A percentile compares a stretch with the other conserved stretches of the same genome.
Evolutionary conservation across 225 moss, liverwort and hornwort genomes (phyloP).

Genomic region (Neckera pumila): DNA sequence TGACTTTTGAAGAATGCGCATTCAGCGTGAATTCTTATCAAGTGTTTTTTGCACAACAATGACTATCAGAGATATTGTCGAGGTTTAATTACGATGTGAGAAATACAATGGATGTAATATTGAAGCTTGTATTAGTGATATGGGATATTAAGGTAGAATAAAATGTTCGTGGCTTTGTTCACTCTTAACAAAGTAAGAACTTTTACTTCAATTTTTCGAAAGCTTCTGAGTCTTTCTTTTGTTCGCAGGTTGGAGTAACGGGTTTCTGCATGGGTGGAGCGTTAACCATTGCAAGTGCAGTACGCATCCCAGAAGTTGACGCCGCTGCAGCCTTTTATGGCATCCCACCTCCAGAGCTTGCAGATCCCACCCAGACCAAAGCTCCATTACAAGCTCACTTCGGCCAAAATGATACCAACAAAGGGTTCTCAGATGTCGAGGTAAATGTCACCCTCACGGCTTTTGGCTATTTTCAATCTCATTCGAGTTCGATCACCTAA

Average conservation of each 20-base stretch:
- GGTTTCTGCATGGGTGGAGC: slow-evolving; percentile 97
- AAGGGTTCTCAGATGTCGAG: slow-evolving; percentile 67
- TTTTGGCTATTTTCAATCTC: not conserved
- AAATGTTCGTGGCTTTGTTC: not conserved
- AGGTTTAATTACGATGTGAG: not conserved
- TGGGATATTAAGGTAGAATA: no score
- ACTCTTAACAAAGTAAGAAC: not conserved
- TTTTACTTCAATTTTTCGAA: not conserved
- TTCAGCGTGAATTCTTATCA: not conserved
- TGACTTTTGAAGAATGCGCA: not conserved
- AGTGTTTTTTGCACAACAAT: not conserved
- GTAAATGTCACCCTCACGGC: slow-evolving; percentile 5
- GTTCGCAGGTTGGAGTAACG: slow-evolving; percentile 55
- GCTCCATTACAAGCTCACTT: slow-evolving; percentile 85
- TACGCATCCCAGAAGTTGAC: slow-evolving; percentile 59
- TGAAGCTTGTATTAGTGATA: not conserved
- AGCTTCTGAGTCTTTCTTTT: not conserved
- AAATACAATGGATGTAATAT: not conserved
- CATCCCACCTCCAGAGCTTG: slow-evolving; percentile 58
- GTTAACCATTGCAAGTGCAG: slow-evolving; percentile 55
- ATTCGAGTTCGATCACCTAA: not conserved
- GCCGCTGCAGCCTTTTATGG: slow-evolving; percentile 74
- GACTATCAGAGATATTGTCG: not conserved
- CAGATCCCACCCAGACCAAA: slow-evolving; percentile 56
- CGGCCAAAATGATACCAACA: slow-evolving; percentile 41